Percentiles rank a stretch among this genome's conserved stretches.
Evolutionary conservation across 768 basidiomycete genomes (phyloP).

Genomic region (Leccinum disarticulatum): DNA sequence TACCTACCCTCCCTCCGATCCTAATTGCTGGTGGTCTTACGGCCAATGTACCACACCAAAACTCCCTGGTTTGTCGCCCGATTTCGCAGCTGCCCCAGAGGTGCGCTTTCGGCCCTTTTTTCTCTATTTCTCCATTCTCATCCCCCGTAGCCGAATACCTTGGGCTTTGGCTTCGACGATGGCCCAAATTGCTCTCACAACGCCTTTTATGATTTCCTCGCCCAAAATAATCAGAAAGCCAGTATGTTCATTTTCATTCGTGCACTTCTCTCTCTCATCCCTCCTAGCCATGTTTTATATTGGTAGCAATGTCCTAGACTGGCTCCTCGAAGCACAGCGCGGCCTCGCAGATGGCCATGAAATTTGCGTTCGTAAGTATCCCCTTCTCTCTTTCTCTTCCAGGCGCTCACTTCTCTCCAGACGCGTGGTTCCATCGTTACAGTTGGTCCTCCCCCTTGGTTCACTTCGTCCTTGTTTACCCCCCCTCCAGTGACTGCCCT

Average conservation of each 20-base stretch:
- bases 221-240: slow-evolving; percentile 56
- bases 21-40: slow-evolving; percentile 48
- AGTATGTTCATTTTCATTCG: slow-evolving; percentile 24
- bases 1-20: slow-evolving; percentile 41
- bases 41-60: slow-evolving; percentile 50
- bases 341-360: slow-evolving; percentile 58
- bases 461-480: background rate
- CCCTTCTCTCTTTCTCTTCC: background rate
- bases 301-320: slow-evolving; percentile 56
- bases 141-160: slow-evolving; percentile 41
- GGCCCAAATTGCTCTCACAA: slow-evolving; percentile 68
- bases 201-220: slow-evolving; percentile 56
- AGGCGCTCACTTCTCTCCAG: slow-evolving; percentile 7
- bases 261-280: background rate
- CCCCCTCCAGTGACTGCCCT: slow-evolving; percentile 51
- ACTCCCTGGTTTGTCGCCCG: slow-evolving; percentile 39
- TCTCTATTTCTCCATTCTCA: background rate
- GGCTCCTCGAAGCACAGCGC: slow-evolving; percentile 56
- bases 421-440: slow-evolving; percentile 40
- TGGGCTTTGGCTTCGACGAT: slow-evolving; percentile 64
- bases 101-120: slow-evolving; percentile 22
- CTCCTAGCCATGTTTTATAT: slow-evolving; percentile 58
- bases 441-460: slow-evolving; percentile 35
- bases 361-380: slow-evolving; percentile 55
- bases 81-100: slow-evolving; percentile 51